A percentile compares a stretch with the other conserved stretches of the same genome.
Conservation (phyloP, 2,329 filamentous ascomycete species). For the Coniochaeta pulveracea region DNA sequence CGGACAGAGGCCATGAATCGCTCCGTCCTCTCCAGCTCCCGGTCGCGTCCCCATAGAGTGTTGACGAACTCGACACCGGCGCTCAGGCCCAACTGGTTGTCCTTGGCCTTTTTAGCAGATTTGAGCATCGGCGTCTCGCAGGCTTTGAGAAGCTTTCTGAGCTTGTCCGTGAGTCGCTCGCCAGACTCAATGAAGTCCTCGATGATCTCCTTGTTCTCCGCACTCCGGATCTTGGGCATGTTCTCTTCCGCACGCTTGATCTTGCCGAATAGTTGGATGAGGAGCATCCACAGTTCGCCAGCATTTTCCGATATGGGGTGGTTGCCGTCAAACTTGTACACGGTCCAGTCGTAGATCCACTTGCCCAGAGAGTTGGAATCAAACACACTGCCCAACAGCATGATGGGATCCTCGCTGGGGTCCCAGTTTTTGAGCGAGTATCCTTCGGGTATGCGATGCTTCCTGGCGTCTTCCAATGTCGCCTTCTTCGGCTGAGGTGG, state of each 20-base stretch:
- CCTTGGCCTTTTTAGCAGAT: conserved; percentile 62
- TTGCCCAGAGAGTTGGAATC: conserved; percentile 96
- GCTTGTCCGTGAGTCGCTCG: conserved; percentile 74
- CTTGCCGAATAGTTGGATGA: conserved; percentile 90
- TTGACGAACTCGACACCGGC: conserved; percentile 93
- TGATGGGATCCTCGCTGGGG: conserved; percentile 83
- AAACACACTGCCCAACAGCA: conserved; percentile 89
- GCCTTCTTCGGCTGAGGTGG: conserved; percentile 30
- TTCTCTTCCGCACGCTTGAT: conserved; percentile 81
- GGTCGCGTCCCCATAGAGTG: conserved; percentile 85
- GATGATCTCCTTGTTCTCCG: conserved; percentile 68
- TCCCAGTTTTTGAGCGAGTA: conserved; percentile 99
- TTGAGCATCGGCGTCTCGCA: conserved; percentile 96
- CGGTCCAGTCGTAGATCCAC: conserved; percentile 99
- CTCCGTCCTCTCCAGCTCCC: conserved; percentile 82
- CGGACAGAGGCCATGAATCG: conserved; percentile 83
- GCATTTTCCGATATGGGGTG: conserved; percentile 84
- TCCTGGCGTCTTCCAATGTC: conserved; percentile 47
- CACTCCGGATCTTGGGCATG: conserved; percentile 57
- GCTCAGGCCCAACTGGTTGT: conserved; percentile 73
- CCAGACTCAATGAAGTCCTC: conserved; percentile 86
- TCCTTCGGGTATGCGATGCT: conserved; percentile 70
- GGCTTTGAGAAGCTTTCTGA: conserved; percentile 76
- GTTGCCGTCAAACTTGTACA: conserved; percentile 72
- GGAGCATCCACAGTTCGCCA: conserved; percentile 86